A percentile compares a stretch with the other conserved stretches of the same genome.
phyloP scores from a whole-genome alignment of 106 monocot species.

The Phalaenopsis equestris region DNA sequence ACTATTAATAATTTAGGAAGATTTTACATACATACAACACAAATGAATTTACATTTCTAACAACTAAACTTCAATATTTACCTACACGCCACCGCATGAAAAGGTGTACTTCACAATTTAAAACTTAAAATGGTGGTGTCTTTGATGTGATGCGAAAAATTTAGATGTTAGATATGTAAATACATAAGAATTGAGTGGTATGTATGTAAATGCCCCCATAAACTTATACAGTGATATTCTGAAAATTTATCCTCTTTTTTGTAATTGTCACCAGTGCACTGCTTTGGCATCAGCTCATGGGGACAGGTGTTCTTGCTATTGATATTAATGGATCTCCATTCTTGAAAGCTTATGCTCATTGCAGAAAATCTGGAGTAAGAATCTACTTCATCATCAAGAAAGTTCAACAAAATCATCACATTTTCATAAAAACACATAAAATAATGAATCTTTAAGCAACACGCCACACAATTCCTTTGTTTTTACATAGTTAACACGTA shows the following conservation, averaged over 20 bases:
- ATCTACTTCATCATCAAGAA: neutral
- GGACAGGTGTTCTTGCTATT: conserved; percentile 58
- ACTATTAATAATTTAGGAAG: neutral
- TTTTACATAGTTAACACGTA: no score
- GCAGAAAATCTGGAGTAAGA: conserved; percentile 40
- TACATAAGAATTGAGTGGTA: no score
- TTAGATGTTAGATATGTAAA: no score
- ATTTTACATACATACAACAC: no score
- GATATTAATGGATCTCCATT: conserved; percentile 46
- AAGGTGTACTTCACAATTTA: no score
- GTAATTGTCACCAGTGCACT: conserved; percentile 37
- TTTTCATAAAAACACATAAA: neutral
- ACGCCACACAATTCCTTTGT: no score
- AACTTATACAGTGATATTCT: neutral
- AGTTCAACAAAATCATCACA: neutral
- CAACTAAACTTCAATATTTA: no score
- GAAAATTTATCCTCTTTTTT: neutral
- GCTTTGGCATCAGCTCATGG: conserved; percentile 82
- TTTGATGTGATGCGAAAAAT: no score
- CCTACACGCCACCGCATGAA: no score
- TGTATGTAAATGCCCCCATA: no score
- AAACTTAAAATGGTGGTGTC: no score
- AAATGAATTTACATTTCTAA: no score
- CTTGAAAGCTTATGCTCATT: conserved; percentile 75
- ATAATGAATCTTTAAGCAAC: neutral